These are phyloP conservation scores for Forsythia viridissima DNA, from an alignment of 257 asterid genomes.

Conservation along the genomic window DNA sequence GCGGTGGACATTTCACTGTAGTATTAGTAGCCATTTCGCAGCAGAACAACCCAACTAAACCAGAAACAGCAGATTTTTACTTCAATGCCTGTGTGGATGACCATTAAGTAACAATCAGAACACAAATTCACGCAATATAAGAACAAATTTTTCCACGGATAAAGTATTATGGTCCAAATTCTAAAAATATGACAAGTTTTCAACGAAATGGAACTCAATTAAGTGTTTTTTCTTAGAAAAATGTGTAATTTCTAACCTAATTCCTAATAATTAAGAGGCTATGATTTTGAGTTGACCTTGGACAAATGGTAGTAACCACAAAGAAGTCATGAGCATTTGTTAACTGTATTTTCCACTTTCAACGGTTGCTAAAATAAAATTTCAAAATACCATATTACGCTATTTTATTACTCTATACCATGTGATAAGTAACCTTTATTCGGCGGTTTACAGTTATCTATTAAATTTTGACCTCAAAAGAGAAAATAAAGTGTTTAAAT, in stretches of 20 bases:
- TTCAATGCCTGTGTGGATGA: constrained; percentile 34
- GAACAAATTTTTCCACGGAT: not conserved
- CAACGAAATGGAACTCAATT: not conserved
- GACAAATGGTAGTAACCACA: not conserved
- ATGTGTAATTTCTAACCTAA: not conserved
- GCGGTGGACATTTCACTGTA: constrained; percentile 45
- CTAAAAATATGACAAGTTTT: not conserved
- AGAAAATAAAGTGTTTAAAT: not conserved
- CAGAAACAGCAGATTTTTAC: constrained; percentile 25
- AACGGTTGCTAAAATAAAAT: not conserved
- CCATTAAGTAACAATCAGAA: not conserved
- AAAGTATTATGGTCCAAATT: not conserved
- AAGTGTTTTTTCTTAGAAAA: not conserved
- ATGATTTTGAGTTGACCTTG: constrained; percentile 5
- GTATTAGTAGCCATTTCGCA: constrained; percentile 55
- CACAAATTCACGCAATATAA: not conserved
- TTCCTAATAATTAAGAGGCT: not conserved
- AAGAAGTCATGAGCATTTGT: not conserved
- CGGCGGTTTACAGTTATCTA: not conserved
- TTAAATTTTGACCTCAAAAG: not conserved
- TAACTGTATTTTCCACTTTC: not conserved
- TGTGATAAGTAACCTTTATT: not conserved
- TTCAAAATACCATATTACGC: not conserved
- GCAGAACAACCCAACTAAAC: constrained; percentile 29
- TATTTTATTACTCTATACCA: not conserved